Base-by-base conservation (phyloP, 495 filamentous ascomycete genomes). In the Letharia columbiana region DNA sequence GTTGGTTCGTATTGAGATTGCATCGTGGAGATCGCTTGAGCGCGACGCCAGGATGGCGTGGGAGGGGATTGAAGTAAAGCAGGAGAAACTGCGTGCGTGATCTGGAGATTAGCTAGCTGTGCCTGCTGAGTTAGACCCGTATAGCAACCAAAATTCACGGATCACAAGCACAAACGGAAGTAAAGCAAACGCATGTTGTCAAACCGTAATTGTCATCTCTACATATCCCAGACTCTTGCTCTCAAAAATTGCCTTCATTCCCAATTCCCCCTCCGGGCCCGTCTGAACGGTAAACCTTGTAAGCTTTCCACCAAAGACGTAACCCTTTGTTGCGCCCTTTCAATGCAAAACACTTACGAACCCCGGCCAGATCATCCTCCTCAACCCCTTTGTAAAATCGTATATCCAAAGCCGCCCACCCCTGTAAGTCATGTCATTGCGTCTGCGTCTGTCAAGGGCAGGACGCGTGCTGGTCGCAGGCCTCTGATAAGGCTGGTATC, bases 401-500 rank as follows among this genome's bases (percentile, higher is more conserved):
- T 57, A 57, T 57, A 37, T 33, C 31, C 33, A 20, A 57, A 57
- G 54, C 54, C 15, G 33, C 7, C 3, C 28, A 37, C 15, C 54
- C 54, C 33, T 57, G 15, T 18, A 57, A 35, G 49, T 66, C 64
- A 60, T 66, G 41, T 61, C 58, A 15, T 52, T 11, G 58, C 42
- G 44, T 65, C 4, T 52, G 45, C 44, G 57, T 66, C 58, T 61
- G 56, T 56, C 45, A 56, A 44, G 15, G 45, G 58, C 58, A 66
- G 39, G 17, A 31, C 20, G 58, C 33, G 35, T 40, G 58, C 37
- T 42, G 45, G 23, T 66, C 50, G 66, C 65, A 57, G 65, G 66
- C 68, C 68, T 67, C 59, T 67, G 62, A 70, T 67, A 63, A 67
- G 68, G 68, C 68, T 70, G 68, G 68, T 70, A 70, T 70, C 68